phyloP scores from a whole-genome alignment of 805 yeast genomes.

The Ogataea minuta region DNA sequence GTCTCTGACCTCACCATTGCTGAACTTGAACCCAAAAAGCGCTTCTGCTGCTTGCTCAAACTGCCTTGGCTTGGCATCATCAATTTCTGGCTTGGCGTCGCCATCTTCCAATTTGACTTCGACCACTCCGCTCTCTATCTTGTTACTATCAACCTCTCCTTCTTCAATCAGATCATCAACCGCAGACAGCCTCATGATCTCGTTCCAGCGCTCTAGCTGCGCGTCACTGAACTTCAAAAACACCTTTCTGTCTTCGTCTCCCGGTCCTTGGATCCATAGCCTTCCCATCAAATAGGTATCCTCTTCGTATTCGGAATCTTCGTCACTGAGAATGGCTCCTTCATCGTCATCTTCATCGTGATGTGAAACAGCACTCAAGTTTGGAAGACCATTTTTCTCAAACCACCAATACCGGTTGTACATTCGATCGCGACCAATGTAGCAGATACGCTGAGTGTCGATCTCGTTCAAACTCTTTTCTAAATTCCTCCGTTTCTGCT shows the following conservation, averaged over 20 bases:
- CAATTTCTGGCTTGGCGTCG: background rate
- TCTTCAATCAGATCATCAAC: slow-evolving; percentile 1
- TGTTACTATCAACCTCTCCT: slow-evolving; percentile 2
- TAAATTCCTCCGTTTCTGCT: slow-evolving; percentile 47
- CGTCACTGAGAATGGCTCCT: slow-evolving; percentile 36
- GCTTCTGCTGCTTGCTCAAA: slow-evolving; percentile 31
- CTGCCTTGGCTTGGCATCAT: background rate
- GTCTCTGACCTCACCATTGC: slow-evolving; percentile 24
- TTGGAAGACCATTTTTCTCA: slow-evolving; percentile 79
- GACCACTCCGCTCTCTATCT: background rate
- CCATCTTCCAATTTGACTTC: background rate
- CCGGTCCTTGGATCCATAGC: slow-evolving; percentile 79
- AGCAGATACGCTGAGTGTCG: slow-evolving; percentile 73
- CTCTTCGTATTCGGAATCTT: slow-evolving; percentile 46
- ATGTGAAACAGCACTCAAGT: slow-evolving; percentile 24
- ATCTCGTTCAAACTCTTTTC: slow-evolving; percentile 64
- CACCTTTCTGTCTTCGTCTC: slow-evolving; percentile 40
- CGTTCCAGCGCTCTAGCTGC: slow-evolving; percentile 36
- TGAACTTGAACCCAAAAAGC: slow-evolving; percentile 34
- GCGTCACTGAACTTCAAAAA: slow-evolving; percentile 35
- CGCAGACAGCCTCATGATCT: background rate
- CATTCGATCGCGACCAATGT: slow-evolving; percentile 78
- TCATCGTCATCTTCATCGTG: slow-evolving; percentile 31
- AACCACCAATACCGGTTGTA: slow-evolving; percentile 96
- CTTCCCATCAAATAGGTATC: slow-evolving; percentile 47